These are phyloP conservation scores for Trametes gibbosa DNA, from an alignment of 768 basidiomycete genomes.

Conservation along the genomic window DNA sequence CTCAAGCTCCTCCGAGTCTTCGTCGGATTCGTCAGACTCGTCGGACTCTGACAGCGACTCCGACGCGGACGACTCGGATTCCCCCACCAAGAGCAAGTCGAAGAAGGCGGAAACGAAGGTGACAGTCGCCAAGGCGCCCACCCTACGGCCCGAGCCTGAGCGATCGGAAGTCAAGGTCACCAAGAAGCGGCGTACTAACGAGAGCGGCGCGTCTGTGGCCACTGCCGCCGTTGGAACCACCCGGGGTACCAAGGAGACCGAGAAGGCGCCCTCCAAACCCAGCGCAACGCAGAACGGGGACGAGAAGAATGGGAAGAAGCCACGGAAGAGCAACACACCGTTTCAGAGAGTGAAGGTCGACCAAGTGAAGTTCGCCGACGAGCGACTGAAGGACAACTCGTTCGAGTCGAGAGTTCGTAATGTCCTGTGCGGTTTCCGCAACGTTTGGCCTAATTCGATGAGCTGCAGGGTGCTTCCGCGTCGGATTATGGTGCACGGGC, in stretches of 20 bases:
- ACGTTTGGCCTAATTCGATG: no score
- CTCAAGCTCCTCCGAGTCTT: conserved; percentile 1
- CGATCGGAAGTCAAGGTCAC: conserved; percentile 36
- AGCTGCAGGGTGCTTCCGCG: conserved; percentile 41
- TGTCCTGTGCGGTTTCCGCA: not conserved
- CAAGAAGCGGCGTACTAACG: conserved; percentile 63
- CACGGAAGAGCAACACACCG: conserved; percentile 51
- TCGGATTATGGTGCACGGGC: conserved; percentile 91
- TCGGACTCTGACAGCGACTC: conserved; percentile 28
- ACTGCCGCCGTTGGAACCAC: conserved; percentile 40
- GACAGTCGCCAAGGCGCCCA: conserved; percentile 23
- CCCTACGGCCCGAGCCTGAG: conserved; percentile 22
- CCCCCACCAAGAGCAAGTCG: not conserved
- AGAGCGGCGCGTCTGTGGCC: conserved; percentile 46
- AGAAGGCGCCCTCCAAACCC: conserved; percentile 3
- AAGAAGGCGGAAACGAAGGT: conserved; percentile 5
- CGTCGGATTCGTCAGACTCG: conserved; percentile 27
- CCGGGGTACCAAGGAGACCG: conserved; percentile 1
- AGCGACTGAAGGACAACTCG: conserved; percentile 63
- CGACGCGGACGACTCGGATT: conserved; percentile 1
- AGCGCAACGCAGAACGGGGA: conserved; percentile 6
- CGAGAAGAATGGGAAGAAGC: conserved; percentile 27
- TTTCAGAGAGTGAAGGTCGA: conserved; percentile 81
- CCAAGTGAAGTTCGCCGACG: conserved; percentile 46
- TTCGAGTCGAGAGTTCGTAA: conserved; percentile 73